A percentile compares a stretch with the other conserved stretches of the same genome.
Evolutionary conservation across 2,329 filamentous ascomycete species (phyloP).

Genomic region (Cordyceps farinosa): DNA sequence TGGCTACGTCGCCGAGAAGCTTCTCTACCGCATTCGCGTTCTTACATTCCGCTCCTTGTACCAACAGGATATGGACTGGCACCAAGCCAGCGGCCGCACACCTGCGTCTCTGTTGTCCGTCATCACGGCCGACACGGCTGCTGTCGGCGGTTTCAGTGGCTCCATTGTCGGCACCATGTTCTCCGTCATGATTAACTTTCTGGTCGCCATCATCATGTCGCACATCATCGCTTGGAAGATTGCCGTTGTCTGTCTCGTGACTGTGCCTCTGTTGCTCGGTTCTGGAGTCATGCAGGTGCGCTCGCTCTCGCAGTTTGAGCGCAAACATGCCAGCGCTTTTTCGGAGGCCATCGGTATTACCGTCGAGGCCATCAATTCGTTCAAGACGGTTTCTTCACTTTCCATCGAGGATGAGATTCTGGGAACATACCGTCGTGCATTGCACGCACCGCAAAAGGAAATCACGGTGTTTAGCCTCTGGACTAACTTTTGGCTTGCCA

Average conservation of each 20-base stretch:
- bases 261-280: slow-evolving; percentile 65
- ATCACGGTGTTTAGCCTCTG: slow-evolving; percentile 47
- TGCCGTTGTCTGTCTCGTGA: slow-evolving; percentile 65
- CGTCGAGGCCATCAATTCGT: slow-evolving; percentile 63
- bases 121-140: slow-evolving; percentile 66
- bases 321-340: slow-evolving; percentile 62
- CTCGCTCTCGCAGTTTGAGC: slow-evolving; percentile 58
- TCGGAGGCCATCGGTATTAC: slow-evolving; percentile 60
- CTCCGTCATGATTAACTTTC: slow-evolving; percentile 63
- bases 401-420: slow-evolving; percentile 51
- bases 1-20: slow-evolving; percentile 53
- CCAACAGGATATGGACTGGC: slow-evolving; percentile 66
- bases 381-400: slow-evolving; percentile 59
- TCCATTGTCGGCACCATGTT: slow-evolving; percentile 68
- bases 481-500: slow-evolving; percentile 58
- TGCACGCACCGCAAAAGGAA: slow-evolving; percentile 51
- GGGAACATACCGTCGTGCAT: slow-evolving; percentile 49
- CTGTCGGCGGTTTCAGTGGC: slow-evolving; percentile 65
- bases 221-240: slow-evolving; percentile 75
- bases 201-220: slow-evolving; percentile 64
- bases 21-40: slow-evolving; percentile 61
- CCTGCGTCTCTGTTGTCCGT: slow-evolving; percentile 61
- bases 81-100: slow-evolving; percentile 60
- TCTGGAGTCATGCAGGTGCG: slow-evolving; percentile 67
- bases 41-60: slow-evolving; percentile 63